Base-by-base conservation (phyloP, 108 stramenopile genomes). In the Nitzschia inconspicua region DNA sequence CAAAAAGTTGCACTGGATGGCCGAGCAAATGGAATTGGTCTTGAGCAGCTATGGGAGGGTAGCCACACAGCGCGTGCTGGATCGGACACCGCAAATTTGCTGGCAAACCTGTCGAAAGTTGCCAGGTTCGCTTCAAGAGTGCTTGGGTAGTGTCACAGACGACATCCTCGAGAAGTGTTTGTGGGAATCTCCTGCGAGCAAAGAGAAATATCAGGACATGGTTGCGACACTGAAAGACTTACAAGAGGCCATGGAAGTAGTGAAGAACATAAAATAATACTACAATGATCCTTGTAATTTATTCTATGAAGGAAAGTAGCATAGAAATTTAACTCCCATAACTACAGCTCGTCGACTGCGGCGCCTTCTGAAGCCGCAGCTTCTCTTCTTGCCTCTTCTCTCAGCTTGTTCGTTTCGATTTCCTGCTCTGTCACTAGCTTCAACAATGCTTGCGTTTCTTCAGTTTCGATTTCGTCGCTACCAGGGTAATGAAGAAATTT, bases 31-130 rank as follows among this genome's bases (percentile, higher is more conserved):
- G 85, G 76, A 86, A 35, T 44, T 78, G 26, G 76, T 82, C 14
- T 34, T 86, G 34, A 72, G 76, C 43, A 37, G 60, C 11, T 86
- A 86, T 51, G 85, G 85, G 0, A 70, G 72, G 35, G 70, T 86
- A 31, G 79, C 82, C 22, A 76, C 82, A 5, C 71, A 76, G 41
- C 69, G 85, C n/a, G 77, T 86, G 11, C 42, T 86, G 53, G 85
- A 86, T 61, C 76, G 73, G n/a, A 75, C 77, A 8, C 85, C 85
- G 6, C 82, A 83, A 76, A 77, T 83, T 53, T 86, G 85, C 39
- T 79, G 78, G 78, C 56, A 79, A 44, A 56, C 67, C 5, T 65
- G 60, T 35, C 73, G 75, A 14, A 65, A 65, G 9, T 53, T 79
- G 10, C 24, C 57, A 2, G 36, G 29, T 30, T 10, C 37, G 14